These are phyloP conservation scores for Kregervanrija fluxuum DNA, from an alignment of 805 yeast species.

Conservation along the genomic window DNA sequence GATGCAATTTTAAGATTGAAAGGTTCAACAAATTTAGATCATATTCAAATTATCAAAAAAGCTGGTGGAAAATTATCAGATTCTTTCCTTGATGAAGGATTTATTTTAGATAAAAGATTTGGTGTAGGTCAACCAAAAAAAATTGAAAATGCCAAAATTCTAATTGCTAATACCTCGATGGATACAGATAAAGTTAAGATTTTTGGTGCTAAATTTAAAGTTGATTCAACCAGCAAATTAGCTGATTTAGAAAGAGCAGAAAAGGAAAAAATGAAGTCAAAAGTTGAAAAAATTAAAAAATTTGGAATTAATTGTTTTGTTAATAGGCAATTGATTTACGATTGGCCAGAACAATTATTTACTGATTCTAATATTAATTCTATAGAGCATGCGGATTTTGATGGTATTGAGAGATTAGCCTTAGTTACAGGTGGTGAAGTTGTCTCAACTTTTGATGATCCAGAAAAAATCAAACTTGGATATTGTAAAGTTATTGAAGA, in stretches of 20 bases:
- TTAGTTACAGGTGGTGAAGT: constrained; percentile 98
- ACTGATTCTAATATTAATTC: constrained; percentile 83
- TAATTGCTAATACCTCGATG: constrained; percentile 91
- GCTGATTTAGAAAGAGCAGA: constrained; percentile 62
- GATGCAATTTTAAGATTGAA: constrained; percentile 86
- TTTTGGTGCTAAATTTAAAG: constrained; percentile 96
- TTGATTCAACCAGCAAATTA: constrained; percentile 87
- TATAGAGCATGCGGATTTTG: constrained; percentile 97
- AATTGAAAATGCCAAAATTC: constrained; percentile 73
- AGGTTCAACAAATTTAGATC: constrained; percentile 82
- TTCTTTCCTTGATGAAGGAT: constrained; percentile 93
- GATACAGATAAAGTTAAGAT: constrained; percentile 97
- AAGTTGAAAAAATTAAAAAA: constrained; percentile 82
- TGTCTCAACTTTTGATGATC: constrained; percentile 90
- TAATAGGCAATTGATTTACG: constrained; percentile 93
- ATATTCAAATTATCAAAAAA: constrained; percentile 89
- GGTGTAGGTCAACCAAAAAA: constrained; percentile 92
- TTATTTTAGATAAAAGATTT: constrained; percentile 82
- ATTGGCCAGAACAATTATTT: constrained; percentile 94
- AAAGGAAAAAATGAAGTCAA: constrained; percentile 82
- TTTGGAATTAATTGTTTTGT: constrained; percentile 81
- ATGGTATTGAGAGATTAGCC: constrained; percentile 94
- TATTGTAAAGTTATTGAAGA: constrained; percentile 88
- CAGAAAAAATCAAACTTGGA: constrained; percentile 80
- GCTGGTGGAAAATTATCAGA: constrained; percentile 89